These are phyloP conservation scores for Blastocystis sp. DNA, from an alignment of 352 stramenopile species.

Conservation along the genomic window DNA sequence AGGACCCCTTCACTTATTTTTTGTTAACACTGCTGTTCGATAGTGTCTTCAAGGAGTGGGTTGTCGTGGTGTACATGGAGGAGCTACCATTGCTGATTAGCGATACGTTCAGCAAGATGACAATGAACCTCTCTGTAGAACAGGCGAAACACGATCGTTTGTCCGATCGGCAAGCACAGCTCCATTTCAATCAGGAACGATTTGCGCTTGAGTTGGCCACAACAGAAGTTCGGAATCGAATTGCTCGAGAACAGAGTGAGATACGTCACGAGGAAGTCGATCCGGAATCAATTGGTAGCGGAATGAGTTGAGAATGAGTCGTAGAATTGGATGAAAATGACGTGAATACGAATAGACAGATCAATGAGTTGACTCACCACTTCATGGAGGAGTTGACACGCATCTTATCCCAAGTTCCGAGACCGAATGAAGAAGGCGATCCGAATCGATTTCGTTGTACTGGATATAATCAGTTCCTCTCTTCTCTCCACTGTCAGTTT, in stretches of 20 bases:
- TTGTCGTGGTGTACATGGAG: conserved; percentile 25
- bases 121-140: not conserved
- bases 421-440: not conserved
- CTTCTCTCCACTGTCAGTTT: conserved; percentile 51
- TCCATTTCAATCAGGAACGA: not conserved
- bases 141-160: not conserved
- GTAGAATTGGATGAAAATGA: not conserved
- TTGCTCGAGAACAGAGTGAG: not conserved
- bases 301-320: not conserved
- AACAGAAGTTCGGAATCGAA: not conserved
- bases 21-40: conserved; percentile 26
- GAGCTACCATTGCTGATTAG: not conserved
- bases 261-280: not conserved
- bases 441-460: not conserved
- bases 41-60: conserved; percentile 4
- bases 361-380: not conserved
- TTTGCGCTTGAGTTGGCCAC: not conserved
- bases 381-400: not conserved
- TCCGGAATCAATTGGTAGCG: not conserved
- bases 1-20: not conserved
- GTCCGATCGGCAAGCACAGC: not conserved
- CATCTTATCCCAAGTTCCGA: not conserved
- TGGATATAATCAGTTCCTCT: conserved; percentile 52
- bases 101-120: not conserved
- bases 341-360: not conserved